Evolutionary conservation across 345 rosid species (phyloP), one percentile per base, ranked within the genome.

Genomic region (Cardamine resedifolia): DNA sequence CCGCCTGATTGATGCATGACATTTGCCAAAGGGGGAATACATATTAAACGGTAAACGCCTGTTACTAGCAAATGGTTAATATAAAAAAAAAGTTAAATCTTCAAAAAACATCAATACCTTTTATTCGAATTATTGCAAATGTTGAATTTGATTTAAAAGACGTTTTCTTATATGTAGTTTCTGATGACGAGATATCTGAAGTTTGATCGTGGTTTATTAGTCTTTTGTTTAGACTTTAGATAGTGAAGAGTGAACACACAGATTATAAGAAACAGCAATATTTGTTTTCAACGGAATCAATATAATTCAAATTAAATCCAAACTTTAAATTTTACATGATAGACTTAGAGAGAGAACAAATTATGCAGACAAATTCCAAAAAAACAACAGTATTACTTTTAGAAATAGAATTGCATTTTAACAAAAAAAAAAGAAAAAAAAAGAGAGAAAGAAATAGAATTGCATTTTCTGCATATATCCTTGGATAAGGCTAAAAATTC

Each of bases 401-500:
- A 33, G 34, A 30, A 56, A 44, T 28, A 18, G 64, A 30, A 30
- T 58, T 45, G 56, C 24, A n/a, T 47, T 59, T 16, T 20, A n/a
- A n/a, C n/a, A n/a, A n/a, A n/a, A n/a, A n/a, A n/a, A n/a, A n/a
- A n/a, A n/a, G n/a, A n/a, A n/a, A n/a, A n/a, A n/a, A n/a, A n/a
- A n/a, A n/a, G n/a, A n/a, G n/a, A n/a, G n/a, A n/a, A n/a, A 33
- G 34, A 30, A 56, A 44, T 28, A 18, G 64, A 30, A 30, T 58
- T 45, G 56, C 24, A n/a, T 47, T 59, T 16, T 20, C 26, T 48
- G 45, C 34, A 16, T 49, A 50, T 39, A 27, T 34, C 16, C 8
- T 60, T 51, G 53, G 61, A 19, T 49, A 71, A n/a, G n/a, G n/a
- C n/a, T n/a, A n/a, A n/a, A 62, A 43, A 55, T 68, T 76, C 33